Percentiles rank a stretch among this genome's conserved stretches.
Evolutionary conservation across 208 protist genomes (phyloP).

Genomic region (Crithidia bombi): DNA sequence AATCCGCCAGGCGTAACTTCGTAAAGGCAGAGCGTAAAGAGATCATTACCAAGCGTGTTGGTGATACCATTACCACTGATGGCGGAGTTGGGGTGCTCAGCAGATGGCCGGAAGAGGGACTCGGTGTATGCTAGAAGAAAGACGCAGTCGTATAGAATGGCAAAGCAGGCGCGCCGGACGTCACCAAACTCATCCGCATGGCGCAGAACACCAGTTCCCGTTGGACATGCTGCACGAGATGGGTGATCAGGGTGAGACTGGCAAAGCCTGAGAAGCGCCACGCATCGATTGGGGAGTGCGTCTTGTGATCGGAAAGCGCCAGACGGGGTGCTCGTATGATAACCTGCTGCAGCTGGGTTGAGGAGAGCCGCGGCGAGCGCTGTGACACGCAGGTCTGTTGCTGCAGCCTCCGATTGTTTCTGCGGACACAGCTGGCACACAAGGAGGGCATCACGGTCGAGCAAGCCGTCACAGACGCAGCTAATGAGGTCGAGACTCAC

Average conservation of each 20-base stretch:
- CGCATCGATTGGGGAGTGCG: slow-evolving; percentile 27
- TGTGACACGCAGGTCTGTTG: slow-evolving; percentile 17
- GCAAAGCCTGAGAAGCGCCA: slow-evolving; percentile 24
- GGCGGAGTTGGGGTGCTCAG: background rate
- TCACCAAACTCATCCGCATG: slow-evolving; percentile 25
- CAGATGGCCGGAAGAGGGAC: slow-evolving; percentile 24
- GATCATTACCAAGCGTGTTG: slow-evolving; percentile 12
- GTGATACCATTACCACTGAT: background rate
- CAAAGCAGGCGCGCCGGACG: slow-evolving; percentile 49
- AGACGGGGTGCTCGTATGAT: background rate
- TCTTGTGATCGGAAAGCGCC: background rate
- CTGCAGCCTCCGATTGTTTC: slow-evolving; percentile 1
- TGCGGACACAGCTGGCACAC: slow-evolving; percentile 6
- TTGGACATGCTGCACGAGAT: background rate
- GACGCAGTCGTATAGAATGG: slow-evolving; percentile 45
- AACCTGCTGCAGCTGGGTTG: background rate
- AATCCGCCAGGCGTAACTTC: slow-evolving; percentile 12
- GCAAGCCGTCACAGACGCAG: slow-evolving; percentile 42
- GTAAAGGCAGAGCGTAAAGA: slow-evolving; percentile 23
- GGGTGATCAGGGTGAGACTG: slow-evolving; percentile 24
- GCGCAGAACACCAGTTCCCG: background rate
- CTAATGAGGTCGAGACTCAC: slow-evolving; percentile 64
- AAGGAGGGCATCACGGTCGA: slow-evolving; percentile 39
- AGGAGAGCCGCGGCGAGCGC: slow-evolving; percentile 19
- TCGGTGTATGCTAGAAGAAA: slow-evolving; percentile 24